Evolutionary conservation across 352 stramenopile species (phyloP), one percentile per base, ranked within the genome.

Genomic region (Phytophthora tentaculata): DNA sequence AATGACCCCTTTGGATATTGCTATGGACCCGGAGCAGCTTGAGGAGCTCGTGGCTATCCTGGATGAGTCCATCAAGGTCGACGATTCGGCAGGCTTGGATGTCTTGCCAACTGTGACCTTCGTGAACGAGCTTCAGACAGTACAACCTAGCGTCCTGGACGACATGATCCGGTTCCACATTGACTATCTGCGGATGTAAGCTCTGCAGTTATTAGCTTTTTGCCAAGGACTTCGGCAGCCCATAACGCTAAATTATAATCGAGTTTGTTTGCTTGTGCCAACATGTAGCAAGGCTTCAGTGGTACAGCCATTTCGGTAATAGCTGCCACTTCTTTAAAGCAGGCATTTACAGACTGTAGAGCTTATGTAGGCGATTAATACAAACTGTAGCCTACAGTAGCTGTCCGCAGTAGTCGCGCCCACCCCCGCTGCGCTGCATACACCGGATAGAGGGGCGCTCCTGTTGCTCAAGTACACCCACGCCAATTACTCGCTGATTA

Each of bases 141-240:
- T 23, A 4, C 50, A 59, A 20, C 32, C 61, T 14, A 82, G 68
- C 52, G 63, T 82, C 6, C 64, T 82, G 12, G 74, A 82, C 68
- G 74, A 82, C 54, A 82, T 82, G 71, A 79, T 82, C 55, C 71
- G 69, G 28, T 82, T 82, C 56, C 74, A 82, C 57, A 76, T 82
- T 19, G 64, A 72, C 29, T 44, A 78, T 41, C 55, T 79, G 43
- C 44, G 69, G 52, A 74, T 63, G 55, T 55, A 62, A 41, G 6
- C 12, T 5, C 50, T 43, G 29, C 19, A 50, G 48, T 37, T 70
- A 64, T 55, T 60, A 60, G 23, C 14, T 45, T 55, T 39, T 49
- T 55, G 41, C 59, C 41, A 20, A 39, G 7, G 23, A 48, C 23
- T 61, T 43, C 19, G 24, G 55, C 29, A 50, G 16, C 16, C 41